Base-by-base conservation (phyloP, 495 filamentous ascomycete genomes). In the Aspergillus affinis region DNA sequence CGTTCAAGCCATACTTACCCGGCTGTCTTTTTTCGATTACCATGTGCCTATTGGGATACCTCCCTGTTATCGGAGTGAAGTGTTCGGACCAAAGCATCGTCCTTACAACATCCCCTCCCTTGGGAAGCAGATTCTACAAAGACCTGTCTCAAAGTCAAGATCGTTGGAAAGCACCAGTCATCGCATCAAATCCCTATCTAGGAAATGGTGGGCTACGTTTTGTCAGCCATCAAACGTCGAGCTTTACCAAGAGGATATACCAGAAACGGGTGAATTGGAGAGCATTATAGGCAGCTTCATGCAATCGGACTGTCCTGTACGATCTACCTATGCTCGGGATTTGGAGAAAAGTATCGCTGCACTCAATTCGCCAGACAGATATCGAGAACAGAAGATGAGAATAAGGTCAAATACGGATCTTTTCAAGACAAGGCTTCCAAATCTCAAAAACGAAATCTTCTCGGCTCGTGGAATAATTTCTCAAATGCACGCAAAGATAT, bases 301-400 rank as follows among this genome's bases (percentile, higher is more conserved):
- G 10, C 57, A 62, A 4, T 74, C 74, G 10, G 23, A 65, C 8
- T 70, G 68, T 19, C 6, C 41, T 0, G 61, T 82, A 9, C 68
- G 70, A 20, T 59, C 59, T 18, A 62, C 56, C 8, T 82, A 83
- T 55, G 75, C 67, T 6, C 26, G 63, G 46, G 78, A 84, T 58
- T 62, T 84, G 53, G 57, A 63, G 4, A 8, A 26, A 52, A 63
- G 65, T 48, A 65, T 78, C 27, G 49, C 51, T 49, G 57, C 52
- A 6, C 48, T 82, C 9, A 67, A 49, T 13, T 49, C 8, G 23
- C 19, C 48, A 3, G 21, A 56, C 15, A 12, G 48, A 8, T 6
- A 1, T 8, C 46, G 12, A 26, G 41, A 27, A 36, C 51, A 15
- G 6, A 4, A n/a, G 15, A 36, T 4, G 6, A 58, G 13, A n/a